Percentiles rank a stretch among this genome's conserved stretches.
These are phyloP conservation scores for Elsinoe fawcettii DNA, from an alignment of 2,329 filamentous ascomycete species.

Conservation along the genomic window DNA sequence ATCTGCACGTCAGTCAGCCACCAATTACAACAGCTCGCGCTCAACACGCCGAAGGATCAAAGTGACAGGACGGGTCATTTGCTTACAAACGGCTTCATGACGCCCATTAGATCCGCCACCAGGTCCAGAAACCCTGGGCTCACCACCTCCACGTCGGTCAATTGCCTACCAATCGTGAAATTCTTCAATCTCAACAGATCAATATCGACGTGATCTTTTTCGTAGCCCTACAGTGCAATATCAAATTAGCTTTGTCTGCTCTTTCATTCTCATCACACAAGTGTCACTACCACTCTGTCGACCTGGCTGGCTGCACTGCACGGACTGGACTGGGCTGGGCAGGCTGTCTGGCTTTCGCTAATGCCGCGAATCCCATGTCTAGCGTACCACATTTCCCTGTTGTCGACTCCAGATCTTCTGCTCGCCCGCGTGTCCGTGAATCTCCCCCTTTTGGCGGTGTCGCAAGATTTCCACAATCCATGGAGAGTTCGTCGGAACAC, in stretches of 20 bases:
- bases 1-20: slow-evolving; percentile 31
- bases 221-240: slow-evolving; percentile 54
- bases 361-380: slow-evolving; percentile 1
- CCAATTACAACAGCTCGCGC: background rate
- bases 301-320: background rate
- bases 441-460: no score
- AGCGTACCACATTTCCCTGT: slow-evolving; percentile 5
- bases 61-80: slow-evolving; percentile 11
- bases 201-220: slow-evolving; percentile 68
- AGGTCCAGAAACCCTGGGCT: slow-evolving; percentile 55
- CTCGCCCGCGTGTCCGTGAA: background rate
- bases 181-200: slow-evolving; percentile 71
- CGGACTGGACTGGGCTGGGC: background rate
- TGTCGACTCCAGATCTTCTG: background rate
- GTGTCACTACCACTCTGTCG: background rate
- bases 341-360: slow-evolving; percentile 9
- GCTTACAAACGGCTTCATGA: slow-evolving; percentile 75
- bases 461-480: background rate
- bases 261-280: background rate
- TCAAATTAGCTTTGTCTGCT: background rate
- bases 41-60: background rate
- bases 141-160: slow-evolving; percentile 59
- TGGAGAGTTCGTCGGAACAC: background rate
- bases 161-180: slow-evolving; percentile 62
- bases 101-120: slow-evolving; percentile 56